A percentile compares a stretch with the other conserved stretches of the same genome.
phyloP scores from a whole-genome alignment of 176 grass and related monocot species.

The Cenchrus fungigraminus region DNA sequence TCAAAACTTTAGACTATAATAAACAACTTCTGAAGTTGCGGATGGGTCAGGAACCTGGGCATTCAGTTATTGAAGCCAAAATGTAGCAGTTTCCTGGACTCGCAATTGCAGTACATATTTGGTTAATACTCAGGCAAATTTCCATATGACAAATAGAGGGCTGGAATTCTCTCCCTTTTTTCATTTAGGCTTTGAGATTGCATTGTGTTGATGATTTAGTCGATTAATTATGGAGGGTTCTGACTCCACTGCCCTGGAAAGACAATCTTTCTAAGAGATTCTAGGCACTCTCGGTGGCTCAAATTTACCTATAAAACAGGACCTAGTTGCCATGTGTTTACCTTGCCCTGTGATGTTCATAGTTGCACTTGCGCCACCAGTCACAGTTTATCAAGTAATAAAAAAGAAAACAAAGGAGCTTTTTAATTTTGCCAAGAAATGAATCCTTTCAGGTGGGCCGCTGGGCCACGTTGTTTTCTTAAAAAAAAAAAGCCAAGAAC shows the following conservation, averaged over 20 bases:
- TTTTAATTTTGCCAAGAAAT: background rate
- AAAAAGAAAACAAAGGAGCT: background rate
- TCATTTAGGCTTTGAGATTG: background rate
- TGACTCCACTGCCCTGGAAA: conserved; percentile 19
- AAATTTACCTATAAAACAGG: conserved; percentile 6
- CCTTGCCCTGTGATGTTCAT: background rate
- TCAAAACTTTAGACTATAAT: background rate
- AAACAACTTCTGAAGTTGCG: background rate
- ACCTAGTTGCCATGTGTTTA: background rate
- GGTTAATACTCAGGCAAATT: conserved; percentile 4
- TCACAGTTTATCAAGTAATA: background rate
- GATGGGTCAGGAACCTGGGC: background rate
- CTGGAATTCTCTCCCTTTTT: background rate
- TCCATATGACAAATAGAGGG: background rate
- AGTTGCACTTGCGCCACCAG: background rate
- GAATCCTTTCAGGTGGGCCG: too few species aligned
- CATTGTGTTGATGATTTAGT: background rate
- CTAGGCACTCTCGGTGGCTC: background rate
- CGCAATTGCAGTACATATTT: background rate
- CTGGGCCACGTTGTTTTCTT: too few species aligned
- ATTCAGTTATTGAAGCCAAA: background rate
- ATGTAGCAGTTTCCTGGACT: background rate
- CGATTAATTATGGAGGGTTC: background rate
- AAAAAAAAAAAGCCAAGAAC: too few species aligned
- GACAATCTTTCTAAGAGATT: background rate